Conservation (phyloP, 169 alveolate species). For the Theileria equi region DNA sequence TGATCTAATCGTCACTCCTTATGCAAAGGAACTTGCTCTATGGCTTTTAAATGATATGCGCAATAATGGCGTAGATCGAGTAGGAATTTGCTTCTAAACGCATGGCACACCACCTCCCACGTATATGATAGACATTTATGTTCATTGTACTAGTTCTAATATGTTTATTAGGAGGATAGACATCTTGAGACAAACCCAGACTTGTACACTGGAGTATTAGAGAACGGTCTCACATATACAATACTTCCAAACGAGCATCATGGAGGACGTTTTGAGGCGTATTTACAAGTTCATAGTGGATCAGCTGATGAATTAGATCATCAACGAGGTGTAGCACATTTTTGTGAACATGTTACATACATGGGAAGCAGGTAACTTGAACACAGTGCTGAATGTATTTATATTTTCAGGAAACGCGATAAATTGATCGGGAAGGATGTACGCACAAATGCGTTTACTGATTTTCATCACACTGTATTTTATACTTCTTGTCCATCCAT, state of each 20-base stretch:
- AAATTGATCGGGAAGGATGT: constrained; percentile 52
- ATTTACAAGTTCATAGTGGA: constrained; percentile 80
- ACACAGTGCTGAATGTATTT: constrained; percentile 11
- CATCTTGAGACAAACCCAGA: constrained; percentile 20
- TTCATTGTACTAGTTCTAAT: constrained; percentile 32
- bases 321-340: constrained; percentile 83
- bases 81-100: constrained; percentile 51
- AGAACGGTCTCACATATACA: constrained; percentile 67
- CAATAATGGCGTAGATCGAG: constrained; percentile 64
- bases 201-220: constrained; percentile 43
- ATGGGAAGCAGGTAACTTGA: constrained; percentile 79
- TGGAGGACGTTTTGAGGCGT: constrained; percentile 52
- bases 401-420: constrained; percentile 63
- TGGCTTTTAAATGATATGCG: constrained; percentile 70
- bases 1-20: constrained; percentile 82
- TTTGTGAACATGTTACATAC: constrained; percentile 82
- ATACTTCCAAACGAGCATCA: constrained; percentile 66
- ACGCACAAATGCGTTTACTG: constrained; percentile 83
- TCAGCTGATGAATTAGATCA: constrained; percentile 76
- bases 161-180: too few species aligned
- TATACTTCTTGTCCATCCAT: constrained; percentile 70
- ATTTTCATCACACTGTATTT: constrained; percentile 83
- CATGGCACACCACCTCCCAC: too few species aligned
- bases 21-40: constrained; percentile 68
- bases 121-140: constrained; percentile 16